These are phyloP conservation scores for Backusella mclennaniae DNA, from an alignment of 192 early-diverging fungal species.

Conservation along the genomic window DNA sequence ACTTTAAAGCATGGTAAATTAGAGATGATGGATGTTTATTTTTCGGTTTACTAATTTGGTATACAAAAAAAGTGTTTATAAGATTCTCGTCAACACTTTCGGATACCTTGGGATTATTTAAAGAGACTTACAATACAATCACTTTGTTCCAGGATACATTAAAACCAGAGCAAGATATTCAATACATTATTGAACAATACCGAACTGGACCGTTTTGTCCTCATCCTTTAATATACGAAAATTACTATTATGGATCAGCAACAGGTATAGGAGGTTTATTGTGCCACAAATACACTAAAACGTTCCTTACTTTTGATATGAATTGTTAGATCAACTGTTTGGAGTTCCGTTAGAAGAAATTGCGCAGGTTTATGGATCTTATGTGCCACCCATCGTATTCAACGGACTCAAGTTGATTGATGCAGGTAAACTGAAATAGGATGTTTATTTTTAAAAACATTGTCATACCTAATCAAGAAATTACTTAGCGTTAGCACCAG, in stretches of 20 bases:
- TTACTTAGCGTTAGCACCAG: background rate
- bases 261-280: slow-evolving; percentile 34
- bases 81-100: slow-evolving; percentile 46
- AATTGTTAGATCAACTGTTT: background rate
- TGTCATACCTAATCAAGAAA: background rate
- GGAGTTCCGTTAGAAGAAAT: slow-evolving; percentile 11
- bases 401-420: slow-evolving; percentile 7
- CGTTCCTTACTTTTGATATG: background rate
- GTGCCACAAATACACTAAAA: background rate
- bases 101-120: slow-evolving; percentile 46
- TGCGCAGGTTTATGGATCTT: background rate
- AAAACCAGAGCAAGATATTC: slow-evolving; percentile 72
- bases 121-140: slow-evolving; percentile 61
- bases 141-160: slow-evolving; percentile 64
- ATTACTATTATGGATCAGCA: slow-evolving; percentile 60
- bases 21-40: background rate
- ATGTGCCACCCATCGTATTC: slow-evolving; percentile 4
- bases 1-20: slow-evolving; percentile 47
- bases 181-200: slow-evolving; percentile 72
- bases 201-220: slow-evolving; percentile 69
- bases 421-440: background rate
- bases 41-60: background rate
- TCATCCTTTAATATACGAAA: slow-evolving; percentile 67
- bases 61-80: slow-evolving; percentile 40
- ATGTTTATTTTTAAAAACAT: background rate